Conservation (phyloP, 176 grass and related monocot genomes). For the Oryza longistaminata region DNA sequence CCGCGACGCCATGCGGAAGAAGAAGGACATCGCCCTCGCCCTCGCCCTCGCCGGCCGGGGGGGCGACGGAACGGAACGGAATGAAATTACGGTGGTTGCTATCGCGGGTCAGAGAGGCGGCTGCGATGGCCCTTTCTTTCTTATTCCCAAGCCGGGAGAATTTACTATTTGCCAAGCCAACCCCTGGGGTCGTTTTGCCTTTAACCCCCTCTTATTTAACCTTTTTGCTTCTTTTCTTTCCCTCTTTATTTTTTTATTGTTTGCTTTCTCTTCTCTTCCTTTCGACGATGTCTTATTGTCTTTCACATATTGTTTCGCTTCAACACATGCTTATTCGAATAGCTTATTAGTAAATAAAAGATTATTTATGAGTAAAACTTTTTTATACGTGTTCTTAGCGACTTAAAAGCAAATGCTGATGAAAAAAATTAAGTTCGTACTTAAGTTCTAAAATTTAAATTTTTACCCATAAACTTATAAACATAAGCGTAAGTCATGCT, state of each 20-base stretch:
- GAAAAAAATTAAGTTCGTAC: too few relatives aligned
- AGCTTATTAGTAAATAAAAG: too few relatives aligned
- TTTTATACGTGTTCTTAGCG: too few relatives aligned
- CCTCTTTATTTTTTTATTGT: neutral
- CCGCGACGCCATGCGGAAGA: conserved; percentile 70
- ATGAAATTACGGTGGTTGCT: conserved; percentile 20
- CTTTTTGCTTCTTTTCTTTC: neutral
- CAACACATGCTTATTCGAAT: too few relatives aligned
- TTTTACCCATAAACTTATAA: too few relatives aligned
- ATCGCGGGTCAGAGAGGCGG: conserved; percentile 19
- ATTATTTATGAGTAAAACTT: too few relatives aligned
- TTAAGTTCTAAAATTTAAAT: too few relatives aligned
- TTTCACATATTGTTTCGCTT: too few relatives aligned
- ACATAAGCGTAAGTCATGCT: too few relatives aligned
- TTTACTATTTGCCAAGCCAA: neutral
- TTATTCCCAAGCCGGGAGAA: too few relatives aligned
- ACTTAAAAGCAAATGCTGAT: too few relatives aligned
- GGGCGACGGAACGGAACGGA: neutral
- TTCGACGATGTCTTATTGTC: too few relatives aligned
- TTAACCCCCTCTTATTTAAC: neutral
- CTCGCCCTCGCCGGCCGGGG: conserved; percentile 21
- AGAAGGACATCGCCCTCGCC: conserved; percentile 57
- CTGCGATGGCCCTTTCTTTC: conserved; percentile 26
- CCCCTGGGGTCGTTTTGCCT: neutral
- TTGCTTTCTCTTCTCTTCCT: neutral